These are phyloP conservation scores for Ogataea methylovora DNA, from an alignment of 805 yeast genomes.

Conservation along the genomic window DNA sequence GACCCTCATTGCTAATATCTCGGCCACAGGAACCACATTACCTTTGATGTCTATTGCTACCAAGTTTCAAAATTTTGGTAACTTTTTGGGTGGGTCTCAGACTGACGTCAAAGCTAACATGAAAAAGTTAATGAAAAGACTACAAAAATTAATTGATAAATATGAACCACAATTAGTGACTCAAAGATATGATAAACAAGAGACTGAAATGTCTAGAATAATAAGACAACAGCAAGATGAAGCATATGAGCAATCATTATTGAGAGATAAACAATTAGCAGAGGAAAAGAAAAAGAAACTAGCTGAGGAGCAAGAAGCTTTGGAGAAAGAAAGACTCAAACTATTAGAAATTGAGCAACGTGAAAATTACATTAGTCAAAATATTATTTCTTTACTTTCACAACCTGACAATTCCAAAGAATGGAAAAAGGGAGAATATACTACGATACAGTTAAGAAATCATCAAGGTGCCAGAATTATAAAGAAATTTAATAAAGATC, in stretches of 20 bases:
- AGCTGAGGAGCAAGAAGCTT: constrained; percentile 15
- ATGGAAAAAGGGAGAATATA: constrained; percentile 23
- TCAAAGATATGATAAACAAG: constrained; percentile 54
- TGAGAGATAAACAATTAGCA: constrained; percentile 48
- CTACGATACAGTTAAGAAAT: constrained; percentile 45
- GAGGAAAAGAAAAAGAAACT: constrained; percentile 29
- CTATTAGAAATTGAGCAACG: constrained; percentile 10
- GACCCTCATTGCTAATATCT: constrained; percentile 46
- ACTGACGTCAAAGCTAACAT: not conserved
- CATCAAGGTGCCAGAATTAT: constrained; percentile 46
- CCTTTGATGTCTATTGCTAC: constrained; percentile 44
- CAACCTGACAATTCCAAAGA: constrained; percentile 3
- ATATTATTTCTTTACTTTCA: constrained; percentile 4
- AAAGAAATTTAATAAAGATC: constrained; percentile 31
- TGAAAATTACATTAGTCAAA: constrained; percentile 14
- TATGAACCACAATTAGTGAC: constrained; percentile 55
- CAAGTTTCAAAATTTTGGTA: constrained; percentile 29
- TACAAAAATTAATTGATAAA: constrained; percentile 37
- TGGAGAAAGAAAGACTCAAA: constrained; percentile 11
- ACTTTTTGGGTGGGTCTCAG: constrained; percentile 11
- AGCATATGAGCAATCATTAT: constrained; percentile 56
- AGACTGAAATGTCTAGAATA: constrained; percentile 48
- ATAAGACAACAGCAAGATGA: constrained; percentile 58
- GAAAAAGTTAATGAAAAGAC: constrained; percentile 27
- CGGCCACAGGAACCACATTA: constrained; percentile 39